Percentiles rank a stretch among this genome's conserved stretches.
Evolutionary conservation across 2,329 filamentous ascomycete genomes (phyloP).

Genomic region (Trichoderma sp.): DNA sequence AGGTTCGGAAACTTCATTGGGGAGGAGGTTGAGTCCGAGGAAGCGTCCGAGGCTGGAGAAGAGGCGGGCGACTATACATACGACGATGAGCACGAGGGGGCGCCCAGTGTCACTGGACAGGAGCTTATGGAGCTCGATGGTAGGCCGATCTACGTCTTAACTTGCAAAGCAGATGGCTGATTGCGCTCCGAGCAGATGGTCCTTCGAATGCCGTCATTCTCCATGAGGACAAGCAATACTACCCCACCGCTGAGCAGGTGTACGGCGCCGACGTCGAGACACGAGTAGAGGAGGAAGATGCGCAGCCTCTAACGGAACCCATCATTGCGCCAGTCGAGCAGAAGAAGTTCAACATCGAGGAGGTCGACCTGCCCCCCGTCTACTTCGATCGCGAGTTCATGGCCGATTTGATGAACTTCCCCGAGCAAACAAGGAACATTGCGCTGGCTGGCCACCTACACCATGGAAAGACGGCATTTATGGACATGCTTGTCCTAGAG

Average conservation of each 20-base stretch:
- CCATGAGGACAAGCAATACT: conserved; percentile 99
- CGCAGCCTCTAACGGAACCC: conserved; percentile 86
- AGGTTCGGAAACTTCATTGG: conserved; percentile 99
- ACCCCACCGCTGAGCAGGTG: conserved; percentile 94
- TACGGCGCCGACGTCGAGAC: conserved; percentile 96
- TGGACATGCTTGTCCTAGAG: conserved; percentile 97
- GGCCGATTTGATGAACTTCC: conserved; percentile 94
- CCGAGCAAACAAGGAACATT: conserved; percentile 90
- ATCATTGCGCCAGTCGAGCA: conserved; percentile 91
- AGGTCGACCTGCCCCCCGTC: conserved; percentile 85
- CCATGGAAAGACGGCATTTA: conserved; percentile 96
- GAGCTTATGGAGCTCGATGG: conserved; percentile 94
- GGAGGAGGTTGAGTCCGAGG: conserved; percentile 81
- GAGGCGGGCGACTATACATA: conserved; percentile 79
- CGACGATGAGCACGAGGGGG: conserved; percentile 68
- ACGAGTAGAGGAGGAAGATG: conserved; percentile 94
- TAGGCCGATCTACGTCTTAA: conserved; percentile 38
- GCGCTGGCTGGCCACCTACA: conserved; percentile 91
- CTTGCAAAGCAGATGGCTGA: neutral
- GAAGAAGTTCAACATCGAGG: conserved; percentile 95
- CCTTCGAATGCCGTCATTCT: conserved; percentile 96
- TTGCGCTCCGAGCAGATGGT: conserved; percentile 54
- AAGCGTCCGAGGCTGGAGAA: conserved; percentile 76
- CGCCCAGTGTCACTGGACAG: conserved; percentile 66
- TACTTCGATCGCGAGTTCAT: conserved; percentile 89